Evolutionary conservation across 2,329 filamentous ascomycete genomes (phyloP).

Genomic region (Elsinoe ampelina): DNA sequence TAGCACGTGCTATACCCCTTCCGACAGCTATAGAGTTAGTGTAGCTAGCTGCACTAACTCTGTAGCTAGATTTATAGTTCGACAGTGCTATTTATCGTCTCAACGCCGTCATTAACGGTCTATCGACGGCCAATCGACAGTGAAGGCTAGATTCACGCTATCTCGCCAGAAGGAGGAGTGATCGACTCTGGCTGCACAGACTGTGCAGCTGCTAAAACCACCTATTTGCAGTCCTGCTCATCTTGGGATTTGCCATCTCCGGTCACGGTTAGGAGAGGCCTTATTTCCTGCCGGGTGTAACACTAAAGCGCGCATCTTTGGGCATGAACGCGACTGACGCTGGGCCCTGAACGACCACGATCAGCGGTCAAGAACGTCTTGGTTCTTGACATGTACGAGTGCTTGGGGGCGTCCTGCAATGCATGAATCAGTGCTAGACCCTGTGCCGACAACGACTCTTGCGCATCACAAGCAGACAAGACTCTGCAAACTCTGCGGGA

Average conservation of each 20-base stretch:
- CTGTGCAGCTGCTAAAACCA: no score
- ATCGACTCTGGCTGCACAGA: no score
- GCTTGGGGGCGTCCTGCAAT: background rate
- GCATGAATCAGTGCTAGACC: constrained; percentile 9
- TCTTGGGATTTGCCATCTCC: background rate
- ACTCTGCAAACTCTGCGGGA: constrained; percentile 13
- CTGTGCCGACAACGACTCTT: constrained; percentile 2
- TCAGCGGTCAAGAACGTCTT: constrained; percentile 4
- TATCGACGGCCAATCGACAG: no score
- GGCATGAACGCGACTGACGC: constrained; percentile 2
- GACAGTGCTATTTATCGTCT: no score
- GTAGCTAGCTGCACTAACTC: no score
- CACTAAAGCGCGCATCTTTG: background rate
- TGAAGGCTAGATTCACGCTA: no score
- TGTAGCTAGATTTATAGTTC: no score
- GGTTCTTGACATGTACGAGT: background rate
- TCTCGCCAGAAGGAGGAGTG: no score
- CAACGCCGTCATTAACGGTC: no score
- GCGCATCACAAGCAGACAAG: constrained; percentile 3
- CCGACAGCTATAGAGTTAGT: no score
- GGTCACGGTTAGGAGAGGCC: background rate
- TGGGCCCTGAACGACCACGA: background rate
- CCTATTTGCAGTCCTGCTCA: background rate
- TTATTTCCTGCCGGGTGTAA: background rate
- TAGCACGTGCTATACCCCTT: no score